phyloP scores from a whole-genome alignment of 257 asterid species.

The Buddleja alternifolia region DNA sequence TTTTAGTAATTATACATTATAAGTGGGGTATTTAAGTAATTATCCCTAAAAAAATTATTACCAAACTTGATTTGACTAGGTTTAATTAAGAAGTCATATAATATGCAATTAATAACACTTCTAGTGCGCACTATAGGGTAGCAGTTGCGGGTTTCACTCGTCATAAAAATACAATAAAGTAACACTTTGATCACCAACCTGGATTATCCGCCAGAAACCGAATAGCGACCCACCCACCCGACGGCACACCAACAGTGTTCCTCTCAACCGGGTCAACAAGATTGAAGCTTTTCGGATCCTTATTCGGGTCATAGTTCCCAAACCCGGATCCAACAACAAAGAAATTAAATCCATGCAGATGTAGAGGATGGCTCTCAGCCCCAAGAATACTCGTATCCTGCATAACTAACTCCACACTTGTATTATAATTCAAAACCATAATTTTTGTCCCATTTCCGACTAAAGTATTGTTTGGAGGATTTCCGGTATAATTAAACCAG shows the following conservation, averaged over 20 bases:
- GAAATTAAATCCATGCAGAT: conserved; percentile 48
- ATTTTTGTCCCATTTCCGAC: conserved; percentile 40
- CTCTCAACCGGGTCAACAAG: conserved; percentile 51
- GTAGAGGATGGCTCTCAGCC: no score
- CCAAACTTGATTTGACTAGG: no score
- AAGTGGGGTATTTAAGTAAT: no score
- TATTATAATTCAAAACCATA: conserved; percentile 29
- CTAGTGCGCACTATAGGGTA: no score
- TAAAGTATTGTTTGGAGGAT: conserved; percentile 34
- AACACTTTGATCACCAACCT: conserved; percentile 42
- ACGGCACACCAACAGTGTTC: conserved; percentile 51
- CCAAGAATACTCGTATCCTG: conserved; percentile 51
- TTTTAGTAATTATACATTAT: no score
- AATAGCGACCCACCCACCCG: conserved; percentile 58
- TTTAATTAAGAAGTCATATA: no score
- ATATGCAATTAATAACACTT: no score
- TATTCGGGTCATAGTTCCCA: conserved; percentile 41
- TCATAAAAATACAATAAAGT: no score
- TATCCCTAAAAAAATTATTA: no score
- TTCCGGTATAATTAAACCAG: conserved; percentile 44
- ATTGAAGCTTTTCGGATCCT: conserved; percentile 44
- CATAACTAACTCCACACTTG: conserved; percentile 51
- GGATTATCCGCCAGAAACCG: conserved; percentile 56
- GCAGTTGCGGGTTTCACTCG: no score
- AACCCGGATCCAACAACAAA: conserved; percentile 53